These are phyloP conservation scores for Thraustotheca clavata DNA, from an alignment of 352 stramenopile species.

Conservation along the genomic window DNA sequence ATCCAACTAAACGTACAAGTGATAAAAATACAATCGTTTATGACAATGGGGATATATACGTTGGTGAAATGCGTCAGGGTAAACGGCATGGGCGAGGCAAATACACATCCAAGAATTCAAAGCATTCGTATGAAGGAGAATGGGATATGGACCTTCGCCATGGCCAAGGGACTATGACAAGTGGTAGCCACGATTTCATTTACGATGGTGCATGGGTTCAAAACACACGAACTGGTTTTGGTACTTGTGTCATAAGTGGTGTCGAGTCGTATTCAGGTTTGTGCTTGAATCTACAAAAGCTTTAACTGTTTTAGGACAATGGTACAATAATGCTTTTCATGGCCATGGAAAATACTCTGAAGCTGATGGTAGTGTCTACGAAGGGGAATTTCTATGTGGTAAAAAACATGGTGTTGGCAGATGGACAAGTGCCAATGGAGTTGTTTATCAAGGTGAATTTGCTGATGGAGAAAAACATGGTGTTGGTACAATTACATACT, in stretches of 20 bases:
- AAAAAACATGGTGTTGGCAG: conserved; percentile 54
- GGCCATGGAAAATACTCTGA: conserved; percentile 72
- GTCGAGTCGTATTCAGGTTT: conserved; percentile 65
- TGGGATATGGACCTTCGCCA: conserved; percentile 52
- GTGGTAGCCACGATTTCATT: conserved; percentile 66
- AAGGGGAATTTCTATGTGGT: conserved; percentile 65
- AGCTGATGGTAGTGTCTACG: conserved; percentile 68
- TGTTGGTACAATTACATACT: conserved; percentile 31
- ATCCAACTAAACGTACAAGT: background rate
- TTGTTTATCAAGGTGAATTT: conserved; percentile 16
- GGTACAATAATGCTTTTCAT: conserved; percentile 66
- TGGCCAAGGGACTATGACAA: conserved; percentile 42
- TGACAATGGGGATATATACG: conserved; percentile 68
- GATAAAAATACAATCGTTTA: conserved; percentile 26
- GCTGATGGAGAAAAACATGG: background rate
- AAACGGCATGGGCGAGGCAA: conserved; percentile 65
- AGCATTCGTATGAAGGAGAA: conserved; percentile 63
- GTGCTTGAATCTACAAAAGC: background rate
- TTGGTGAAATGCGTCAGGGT: conserved; percentile 50
- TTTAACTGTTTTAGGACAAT: conserved; percentile 25
- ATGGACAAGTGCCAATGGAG: background rate
- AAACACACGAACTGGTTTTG: conserved; percentile 50
- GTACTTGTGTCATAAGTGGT: conserved; percentile 65
- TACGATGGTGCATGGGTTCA: conserved; percentile 68
- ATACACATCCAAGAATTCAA: conserved; percentile 41